A percentile compares a stretch with the other conserved stretches of the same genome.
Conservation (phyloP, 176 grass and related monocot species). For the Calamus simplicifolius region DNA sequence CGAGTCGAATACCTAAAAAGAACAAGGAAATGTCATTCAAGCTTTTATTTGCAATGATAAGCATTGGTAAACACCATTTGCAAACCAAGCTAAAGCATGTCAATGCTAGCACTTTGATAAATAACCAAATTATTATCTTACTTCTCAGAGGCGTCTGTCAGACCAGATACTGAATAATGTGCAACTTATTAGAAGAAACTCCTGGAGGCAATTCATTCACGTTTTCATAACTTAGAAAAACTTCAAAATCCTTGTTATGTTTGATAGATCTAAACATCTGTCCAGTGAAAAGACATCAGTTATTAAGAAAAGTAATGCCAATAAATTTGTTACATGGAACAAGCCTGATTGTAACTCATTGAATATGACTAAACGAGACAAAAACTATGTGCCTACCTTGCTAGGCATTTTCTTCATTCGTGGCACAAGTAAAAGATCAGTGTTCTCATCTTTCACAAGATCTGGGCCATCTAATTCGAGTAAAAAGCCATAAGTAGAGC, state of each 20-base stretch:
- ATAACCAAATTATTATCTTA: slow-evolving; percentile 22
- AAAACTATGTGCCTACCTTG: slow-evolving; percentile 38
- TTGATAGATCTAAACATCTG: slow-evolving; percentile 92
- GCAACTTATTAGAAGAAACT: slow-evolving; percentile 61
- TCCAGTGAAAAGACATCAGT: slow-evolving; percentile 14
- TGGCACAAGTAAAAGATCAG: slow-evolving; percentile 61
- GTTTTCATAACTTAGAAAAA: slow-evolving; percentile 79
- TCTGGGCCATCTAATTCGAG: slow-evolving; percentile 64
- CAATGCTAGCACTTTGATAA: too few relatives aligned
- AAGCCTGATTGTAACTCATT: not conserved
- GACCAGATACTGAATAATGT: slow-evolving; percentile 66
- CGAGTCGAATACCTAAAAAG: slow-evolving; percentile 60
- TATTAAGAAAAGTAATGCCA: slow-evolving; percentile 1
- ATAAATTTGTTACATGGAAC: slow-evolving; percentile 8
- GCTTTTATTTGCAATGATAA: too few relatives aligned
- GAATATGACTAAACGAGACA: not conserved
- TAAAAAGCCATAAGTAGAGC: slow-evolving; percentile 81
- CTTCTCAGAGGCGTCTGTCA: slow-evolving; percentile 78
- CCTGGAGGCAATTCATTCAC: slow-evolving; percentile 65
- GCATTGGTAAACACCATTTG: too few relatives aligned
- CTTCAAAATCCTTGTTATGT: slow-evolving; percentile 86
- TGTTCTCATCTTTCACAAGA: slow-evolving; percentile 73
- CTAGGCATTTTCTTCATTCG: slow-evolving; percentile 98
- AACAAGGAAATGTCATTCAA: slow-evolving; percentile 5
- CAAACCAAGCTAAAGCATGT: too few relatives aligned